Evolutionary conservation across 1,284 basidiomycete genomes (phyloP).

Genomic region (Lentinula novae-zelandiae): DNA sequence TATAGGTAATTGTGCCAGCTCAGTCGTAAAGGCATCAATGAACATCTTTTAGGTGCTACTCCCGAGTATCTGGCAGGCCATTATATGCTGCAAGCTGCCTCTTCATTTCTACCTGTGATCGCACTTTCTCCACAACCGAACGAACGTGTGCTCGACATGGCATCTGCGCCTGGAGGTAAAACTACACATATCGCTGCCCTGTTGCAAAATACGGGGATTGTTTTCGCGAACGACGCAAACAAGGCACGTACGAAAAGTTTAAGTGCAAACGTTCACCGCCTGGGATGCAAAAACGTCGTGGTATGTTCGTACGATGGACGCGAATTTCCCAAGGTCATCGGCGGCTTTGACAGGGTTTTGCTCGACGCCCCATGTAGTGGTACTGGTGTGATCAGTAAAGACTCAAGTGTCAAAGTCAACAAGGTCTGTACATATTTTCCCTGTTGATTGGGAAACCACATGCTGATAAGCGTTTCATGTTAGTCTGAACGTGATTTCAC

Average conservation of each 20-base stretch:
- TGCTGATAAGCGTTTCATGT: slow-evolving; percentile 10
- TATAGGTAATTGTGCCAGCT: slow-evolving; percentile 53
- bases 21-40: not conserved
- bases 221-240: slow-evolving; percentile 99
- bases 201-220: slow-evolving; percentile 94
- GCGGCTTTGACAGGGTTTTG: slow-evolving; percentile 95
- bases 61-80: slow-evolving; percentile 99
- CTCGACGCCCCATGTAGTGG: slow-evolving; percentile 98
- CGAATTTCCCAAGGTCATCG: slow-evolving; percentile 99
- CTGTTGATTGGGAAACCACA: not conserved
- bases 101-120: slow-evolving; percentile 98
- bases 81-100: slow-evolving; percentile 99
- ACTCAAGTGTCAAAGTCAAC: slow-evolving; percentile 96
- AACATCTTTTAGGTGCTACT: slow-evolving; percentile 66
- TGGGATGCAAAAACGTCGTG: slow-evolving; percentile 98
- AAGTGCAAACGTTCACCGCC: slow-evolving; percentile 93
- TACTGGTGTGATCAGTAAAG: slow-evolving; percentile 98
- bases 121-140: slow-evolving; percentile 91
- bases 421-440: slow-evolving; percentile 62
- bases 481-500: slow-evolving; percentile 94
- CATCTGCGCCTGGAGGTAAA: slow-evolving; percentile 97
- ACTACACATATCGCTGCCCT: slow-evolving; percentile 95
- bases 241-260: slow-evolving; percentile 95
- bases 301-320: slow-evolving; percentile 97
- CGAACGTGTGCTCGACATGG: slow-evolving; percentile 98